Percentiles rank a stretch among this genome's conserved stretches.
phyloP scores from a whole-genome alignment of 176 grass and related monocot species.

The Avena insularis region DNA sequence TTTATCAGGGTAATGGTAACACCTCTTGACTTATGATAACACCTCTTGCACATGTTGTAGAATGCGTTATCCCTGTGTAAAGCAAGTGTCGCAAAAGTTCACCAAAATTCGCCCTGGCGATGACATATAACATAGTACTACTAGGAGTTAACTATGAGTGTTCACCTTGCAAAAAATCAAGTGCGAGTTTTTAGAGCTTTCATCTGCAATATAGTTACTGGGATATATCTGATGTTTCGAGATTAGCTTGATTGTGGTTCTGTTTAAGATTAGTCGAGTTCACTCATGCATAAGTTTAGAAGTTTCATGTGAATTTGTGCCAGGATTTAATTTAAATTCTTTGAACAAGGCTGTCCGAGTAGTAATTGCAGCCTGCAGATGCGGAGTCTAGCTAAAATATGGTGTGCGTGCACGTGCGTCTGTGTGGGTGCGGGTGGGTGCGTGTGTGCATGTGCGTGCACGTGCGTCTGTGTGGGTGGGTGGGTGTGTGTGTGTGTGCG shows the following conservation, averaged over 20 bases:
- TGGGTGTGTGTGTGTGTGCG: no score
- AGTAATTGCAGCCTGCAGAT: not conserved
- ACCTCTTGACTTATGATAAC: not conserved
- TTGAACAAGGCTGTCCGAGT: not conserved
- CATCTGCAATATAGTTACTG: not conserved
- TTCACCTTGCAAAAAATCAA: not conserved
- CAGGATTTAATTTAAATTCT: not conserved
- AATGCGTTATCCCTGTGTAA: slow-evolving; percentile 68
- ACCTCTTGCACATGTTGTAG: slow-evolving; percentile 55
- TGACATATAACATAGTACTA: not conserved
- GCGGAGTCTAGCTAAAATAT: not conserved
- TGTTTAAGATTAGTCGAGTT: not conserved
- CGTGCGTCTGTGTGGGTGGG: no score
- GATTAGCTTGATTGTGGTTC: not conserved
- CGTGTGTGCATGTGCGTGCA: no score
- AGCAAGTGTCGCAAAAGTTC: slow-evolving; percentile 46
- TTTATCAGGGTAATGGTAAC: not conserved
- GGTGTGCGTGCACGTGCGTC: not conserved
- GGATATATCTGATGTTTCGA: not conserved
- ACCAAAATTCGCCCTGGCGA: no score
- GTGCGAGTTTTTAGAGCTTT: not conserved
- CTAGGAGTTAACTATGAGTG: not conserved
- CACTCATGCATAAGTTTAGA: not conserved
- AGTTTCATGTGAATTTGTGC: not conserved
- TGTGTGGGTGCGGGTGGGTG: no score